Conservation (phyloP, 768 basidiomycete genomes). For the Cystofilobasidium capitatum region DNA sequence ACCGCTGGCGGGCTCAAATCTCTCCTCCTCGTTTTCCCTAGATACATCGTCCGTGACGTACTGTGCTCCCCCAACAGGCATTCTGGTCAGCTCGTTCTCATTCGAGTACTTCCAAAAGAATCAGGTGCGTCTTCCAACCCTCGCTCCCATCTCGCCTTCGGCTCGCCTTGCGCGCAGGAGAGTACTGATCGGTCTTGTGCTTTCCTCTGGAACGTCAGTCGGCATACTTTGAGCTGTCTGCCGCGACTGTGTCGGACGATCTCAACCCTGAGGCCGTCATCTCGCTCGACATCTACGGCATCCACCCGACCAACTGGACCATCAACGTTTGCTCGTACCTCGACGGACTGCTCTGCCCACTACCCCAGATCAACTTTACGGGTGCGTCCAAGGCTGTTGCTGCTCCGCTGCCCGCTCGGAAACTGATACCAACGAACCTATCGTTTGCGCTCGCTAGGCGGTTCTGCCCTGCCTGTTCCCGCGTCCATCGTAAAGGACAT, state of each 20-base stretch:
- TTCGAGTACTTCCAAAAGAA: conserved; percentile 36
- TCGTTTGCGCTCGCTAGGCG: conserved; percentile 1
- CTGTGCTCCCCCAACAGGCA: conserved; percentile 65
- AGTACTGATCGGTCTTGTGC: background rate
- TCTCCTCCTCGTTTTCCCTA: conserved; percentile 36
- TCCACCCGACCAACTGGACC: conserved; percentile 70
- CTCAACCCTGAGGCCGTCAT: conserved; percentile 74
- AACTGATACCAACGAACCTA: background rate
- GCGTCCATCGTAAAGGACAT: conserved; percentile 45
- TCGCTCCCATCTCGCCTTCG: background rate
- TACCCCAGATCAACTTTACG: conserved; percentile 76
- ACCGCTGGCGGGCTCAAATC: background rate
- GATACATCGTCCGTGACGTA: conserved; percentile 83
- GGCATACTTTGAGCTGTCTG: conserved; percentile 72
- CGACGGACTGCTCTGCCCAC: conserved; percentile 66
- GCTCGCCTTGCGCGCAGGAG: background rate
- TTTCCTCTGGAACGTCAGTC: conserved; percentile 43
- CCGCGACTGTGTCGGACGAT: conserved; percentile 58
- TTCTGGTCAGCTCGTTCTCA: conserved; percentile 43
- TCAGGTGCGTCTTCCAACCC: conserved; percentile 16
- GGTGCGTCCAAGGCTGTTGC: conserved; percentile 47
- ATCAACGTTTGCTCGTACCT: conserved; percentile 74
- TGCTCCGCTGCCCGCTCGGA: background rate
- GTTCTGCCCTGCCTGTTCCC: conserved; percentile 38
- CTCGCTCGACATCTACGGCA: conserved; percentile 78